Evolutionary conservation across 1,139 yeast species (phyloP).

Genomic region (Pichia sp.): DNA sequence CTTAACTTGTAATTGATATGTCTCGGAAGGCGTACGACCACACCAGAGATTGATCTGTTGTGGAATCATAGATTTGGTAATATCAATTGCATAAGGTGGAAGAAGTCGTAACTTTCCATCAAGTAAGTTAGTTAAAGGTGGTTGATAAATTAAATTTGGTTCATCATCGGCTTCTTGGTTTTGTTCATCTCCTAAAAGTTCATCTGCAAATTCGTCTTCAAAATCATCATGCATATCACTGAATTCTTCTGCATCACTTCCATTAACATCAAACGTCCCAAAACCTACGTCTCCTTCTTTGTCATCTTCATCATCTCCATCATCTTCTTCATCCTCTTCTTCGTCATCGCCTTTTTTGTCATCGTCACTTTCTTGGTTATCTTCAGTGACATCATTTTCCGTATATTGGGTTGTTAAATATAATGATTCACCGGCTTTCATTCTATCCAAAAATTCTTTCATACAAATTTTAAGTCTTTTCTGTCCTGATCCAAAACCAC

Average conservation of each 20-base stretch:
- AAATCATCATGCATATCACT: slow-evolving; percentile 10
- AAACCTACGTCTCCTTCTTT: slow-evolving; percentile 11
- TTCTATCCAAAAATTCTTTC: slow-evolving; percentile 38
- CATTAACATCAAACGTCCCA: slow-evolving; percentile 14
- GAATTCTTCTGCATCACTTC: slow-evolving; percentile 17
- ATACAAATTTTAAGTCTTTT: slow-evolving; percentile 45
- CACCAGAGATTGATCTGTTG: slow-evolving; percentile 75
- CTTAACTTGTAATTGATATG: slow-evolving; percentile 3
- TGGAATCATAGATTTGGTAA: slow-evolving; percentile 43
- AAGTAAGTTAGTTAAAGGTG: slow-evolving; percentile 48
- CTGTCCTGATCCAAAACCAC: slow-evolving; percentile 65
- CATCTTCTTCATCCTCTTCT: slow-evolving; percentile 2
- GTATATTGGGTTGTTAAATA: slow-evolving; percentile 67
- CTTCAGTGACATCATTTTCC: slow-evolving; percentile 23
- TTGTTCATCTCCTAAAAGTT: background rate
- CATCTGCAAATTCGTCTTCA: slow-evolving; percentile 13
- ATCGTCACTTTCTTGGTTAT: slow-evolving; percentile 12
- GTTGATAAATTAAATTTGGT: slow-evolving; percentile 39
- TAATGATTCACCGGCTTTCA: slow-evolving; percentile 38
- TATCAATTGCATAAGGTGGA: slow-evolving; percentile 40
- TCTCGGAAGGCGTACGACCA: slow-evolving; percentile 34
- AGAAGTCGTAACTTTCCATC: slow-evolving; percentile 13
- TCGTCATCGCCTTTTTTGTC: slow-evolving; percentile 11
- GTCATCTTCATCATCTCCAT: slow-evolving; percentile 13
- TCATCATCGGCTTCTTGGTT: slow-evolving; percentile 8